A percentile compares a stretch with the other conserved stretches of the same genome.
These are phyloP conservation scores for Tolypocladium inflatum DNA, from an alignment of 2,329 filamentous ascomycete species.

Conservation along the genomic window DNA sequence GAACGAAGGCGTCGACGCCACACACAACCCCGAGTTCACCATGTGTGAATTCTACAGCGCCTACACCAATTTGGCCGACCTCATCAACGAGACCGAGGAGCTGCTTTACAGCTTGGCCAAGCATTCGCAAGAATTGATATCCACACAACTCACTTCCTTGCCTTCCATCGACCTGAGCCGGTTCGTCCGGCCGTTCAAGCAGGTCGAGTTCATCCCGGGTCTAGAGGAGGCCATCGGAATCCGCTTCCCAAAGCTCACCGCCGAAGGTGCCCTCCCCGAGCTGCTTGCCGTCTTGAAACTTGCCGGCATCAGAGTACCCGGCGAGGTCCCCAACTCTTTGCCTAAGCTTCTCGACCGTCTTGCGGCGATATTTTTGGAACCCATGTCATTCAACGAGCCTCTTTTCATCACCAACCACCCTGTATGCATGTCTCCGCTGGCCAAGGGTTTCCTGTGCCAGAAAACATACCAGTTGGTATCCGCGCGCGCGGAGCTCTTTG, in stretches of 20 bases:
- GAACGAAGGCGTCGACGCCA: slow-evolving; percentile 85
- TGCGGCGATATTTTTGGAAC: slow-evolving; percentile 67
- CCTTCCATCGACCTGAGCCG: slow-evolving; percentile 36
- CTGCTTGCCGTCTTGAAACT: slow-evolving; percentile 46
- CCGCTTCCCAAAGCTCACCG: slow-evolving; percentile 53
- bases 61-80: slow-evolving; percentile 64
- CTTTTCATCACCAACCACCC: slow-evolving; percentile 88
- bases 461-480: slow-evolving; percentile 62
- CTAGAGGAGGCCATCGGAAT: slow-evolving; percentile 61
- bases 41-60: slow-evolving; percentile 96
- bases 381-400: slow-evolving; percentile 54
- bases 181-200: slow-evolving; percentile 47
- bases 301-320: slow-evolving; percentile 54
- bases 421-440: slow-evolving; percentile 79
- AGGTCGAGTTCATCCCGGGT: slow-evolving; percentile 73
- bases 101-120: slow-evolving; percentile 53
- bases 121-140: slow-evolving; percentile 37
- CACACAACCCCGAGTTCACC: slow-evolving; percentile 95
- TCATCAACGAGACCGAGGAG: slow-evolving; percentile 68
- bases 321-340: slow-evolving; percentile 50
- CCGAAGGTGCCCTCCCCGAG: slow-evolving; percentile 44
- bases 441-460: slow-evolving; percentile 73
- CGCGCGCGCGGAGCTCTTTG: slow-evolving; percentile 77
- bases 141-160: slow-evolving; percentile 34
- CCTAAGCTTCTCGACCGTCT: slow-evolving; percentile 71